Evolutionary conservation across 495 filamentous ascomycete species (phyloP), one percentile per base, ranked within the genome.

Genomic region (Cairneyella variabilis): DNA sequence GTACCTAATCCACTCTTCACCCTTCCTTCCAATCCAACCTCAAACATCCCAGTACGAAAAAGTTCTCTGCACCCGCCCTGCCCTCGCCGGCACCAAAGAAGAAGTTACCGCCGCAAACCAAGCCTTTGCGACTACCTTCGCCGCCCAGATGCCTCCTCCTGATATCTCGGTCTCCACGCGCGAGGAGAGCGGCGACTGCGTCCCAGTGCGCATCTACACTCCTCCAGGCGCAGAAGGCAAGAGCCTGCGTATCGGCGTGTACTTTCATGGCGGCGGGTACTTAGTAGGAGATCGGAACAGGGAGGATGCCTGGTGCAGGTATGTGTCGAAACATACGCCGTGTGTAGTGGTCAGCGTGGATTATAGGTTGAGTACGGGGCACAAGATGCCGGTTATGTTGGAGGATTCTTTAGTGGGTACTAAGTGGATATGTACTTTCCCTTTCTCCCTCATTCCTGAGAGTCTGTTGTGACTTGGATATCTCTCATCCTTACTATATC

Each of bases 261-360:
- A 53, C 26, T 53, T 41, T 40, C 64, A 66, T 36, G 64, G 62
- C 3, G 64, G 64, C 10, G 62, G 64, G 1, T 65, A 52, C 30
- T 43, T 62, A 27, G 21, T 54, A n/a, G 64, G 64, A 6, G 45
- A 57, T 48, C 41, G 65, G 12, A 46, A 67, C 49, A 20, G n/a
- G 3, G 62, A 66, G 50, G 64, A 69, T 37, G 28, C 55, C 1
- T 45, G 64, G 42, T 70, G 68, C 46, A 30, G 63, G 25, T 39
- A 43, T 7, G 20, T 70, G 11, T 40, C 62, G 6, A 57, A 58
- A 40, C 30, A 53, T 30, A 57, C 58, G 1, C 58, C 58, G 16
- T 58, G 43, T 27, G 56, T 67, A 21, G 39, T 69, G n/a, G 56
- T 69, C 11, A 58, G 44, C 17, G 53, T 70, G 0, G 62, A 61